phyloP scores from a whole-genome alignment of 2,329 filamentous ascomycete species.

The Talaromyces verruculosus region DNA sequence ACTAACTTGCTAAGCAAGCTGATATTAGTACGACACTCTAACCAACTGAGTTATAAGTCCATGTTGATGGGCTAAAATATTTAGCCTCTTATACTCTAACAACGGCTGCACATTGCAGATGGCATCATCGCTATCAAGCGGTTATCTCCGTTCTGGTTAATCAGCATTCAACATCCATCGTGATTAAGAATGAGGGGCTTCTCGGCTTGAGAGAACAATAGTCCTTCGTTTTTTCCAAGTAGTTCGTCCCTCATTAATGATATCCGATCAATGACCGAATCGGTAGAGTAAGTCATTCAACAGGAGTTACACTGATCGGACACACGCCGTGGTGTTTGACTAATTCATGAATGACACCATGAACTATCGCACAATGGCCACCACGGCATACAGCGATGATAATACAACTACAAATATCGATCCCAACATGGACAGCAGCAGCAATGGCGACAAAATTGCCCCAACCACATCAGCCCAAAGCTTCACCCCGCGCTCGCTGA shows the following conservation, averaged over 20 bases:
- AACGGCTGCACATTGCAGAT: not conserved
- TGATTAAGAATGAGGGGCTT: not conserved
- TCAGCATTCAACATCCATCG: not conserved
- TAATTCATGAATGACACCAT: conserved; percentile 25
- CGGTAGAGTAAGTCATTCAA: not conserved
- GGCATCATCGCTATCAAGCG: not conserved
- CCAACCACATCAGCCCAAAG: conserved; percentile 50
- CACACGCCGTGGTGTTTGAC: not conserved
- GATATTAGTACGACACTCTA: conserved; percentile 12
- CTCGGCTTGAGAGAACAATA: not conserved
- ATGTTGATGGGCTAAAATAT: not conserved
- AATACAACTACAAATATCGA: conserved; percentile 1
- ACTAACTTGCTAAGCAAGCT: not conserved
- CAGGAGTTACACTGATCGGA: not conserved
- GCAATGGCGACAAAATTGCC: not conserved
- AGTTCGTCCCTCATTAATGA: not conserved
- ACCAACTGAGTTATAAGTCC: conserved; percentile 14
- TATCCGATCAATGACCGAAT: not conserved
- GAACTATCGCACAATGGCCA: conserved; percentile 36
- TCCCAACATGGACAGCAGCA: not conserved
- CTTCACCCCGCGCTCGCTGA: conserved; percentile 80
- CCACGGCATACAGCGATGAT: conserved; percentile 1
- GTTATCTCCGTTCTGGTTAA: not conserved
- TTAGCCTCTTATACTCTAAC: not conserved
- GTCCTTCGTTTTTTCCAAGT: not conserved